Conservation (phyloP, 768 basidiomycete species). For the Rubroboletus pulcherrimus region DNA sequence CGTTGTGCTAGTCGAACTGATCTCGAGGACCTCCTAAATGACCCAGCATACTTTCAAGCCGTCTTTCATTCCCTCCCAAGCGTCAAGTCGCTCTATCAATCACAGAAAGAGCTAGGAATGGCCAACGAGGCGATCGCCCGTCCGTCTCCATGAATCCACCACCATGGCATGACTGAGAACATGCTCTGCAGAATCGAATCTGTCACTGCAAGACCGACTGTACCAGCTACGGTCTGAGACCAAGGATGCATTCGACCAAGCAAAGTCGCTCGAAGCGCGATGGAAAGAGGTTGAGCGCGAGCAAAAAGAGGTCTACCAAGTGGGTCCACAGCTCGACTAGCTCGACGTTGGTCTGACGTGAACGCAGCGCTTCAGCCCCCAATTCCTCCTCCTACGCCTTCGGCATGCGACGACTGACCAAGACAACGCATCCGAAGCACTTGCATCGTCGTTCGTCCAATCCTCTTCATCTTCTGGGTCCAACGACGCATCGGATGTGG, state of each 20-base stretch:
- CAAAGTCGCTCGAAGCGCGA: constrained; percentile 71
- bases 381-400: constrained; percentile 85
- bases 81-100: constrained; percentile 71
- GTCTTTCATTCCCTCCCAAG: constrained; percentile 74
- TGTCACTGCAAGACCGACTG: constrained; percentile 70
- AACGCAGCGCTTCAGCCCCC: constrained; percentile 74
- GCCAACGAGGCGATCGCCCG: constrained; percentile 87
- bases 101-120: constrained; percentile 72
- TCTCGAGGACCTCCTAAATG: constrained; percentile 82
- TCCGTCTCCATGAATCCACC: constrained; percentile 38
- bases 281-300: constrained; percentile 89
- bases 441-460: constrained; percentile 82
- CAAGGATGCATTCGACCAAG: constrained; percentile 83
- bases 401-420: constrained; percentile 86
- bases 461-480: constrained; percentile 38
- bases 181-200: constrained; percentile 58
- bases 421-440: constrained; percentile 82
- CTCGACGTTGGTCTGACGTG: constrained; percentile 8
- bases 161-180: constrained; percentile 3
- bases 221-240: constrained; percentile 78
- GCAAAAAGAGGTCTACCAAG: constrained; percentile 87
- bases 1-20: constrained; percentile 66
- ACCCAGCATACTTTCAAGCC: constrained; percentile 83
- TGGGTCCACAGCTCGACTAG: constrained; percentile 28
- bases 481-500: constrained; percentile 51